These are phyloP conservation scores for Melastoma malabathricum DNA, from an alignment of 345 rosid species.

Conservation along the genomic window DNA sequence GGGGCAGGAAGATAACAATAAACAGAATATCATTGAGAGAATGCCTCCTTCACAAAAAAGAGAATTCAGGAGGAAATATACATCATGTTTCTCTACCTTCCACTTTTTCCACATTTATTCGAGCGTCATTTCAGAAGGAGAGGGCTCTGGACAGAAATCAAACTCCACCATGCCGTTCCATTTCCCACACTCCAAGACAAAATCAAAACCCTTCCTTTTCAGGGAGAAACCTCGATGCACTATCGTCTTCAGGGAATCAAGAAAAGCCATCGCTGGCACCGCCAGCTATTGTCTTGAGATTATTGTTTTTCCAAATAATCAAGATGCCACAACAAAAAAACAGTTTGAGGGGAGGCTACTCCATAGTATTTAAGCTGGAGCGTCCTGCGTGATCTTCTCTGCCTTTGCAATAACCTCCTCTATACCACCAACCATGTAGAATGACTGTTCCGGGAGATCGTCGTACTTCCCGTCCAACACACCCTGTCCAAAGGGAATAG, in stretches of 20 bases:
- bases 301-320: constrained; percentile 16
- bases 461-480: constrained; percentile 80
- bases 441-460: constrained; percentile 71
- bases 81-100: no score
- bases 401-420: constrained; percentile 82
- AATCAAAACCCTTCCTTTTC: not conserved
- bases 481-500: constrained; percentile 26
- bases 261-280: constrained; percentile 13
- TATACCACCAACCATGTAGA: constrained; percentile 83
- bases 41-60: no score
- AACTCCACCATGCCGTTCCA: constrained; percentile 6
- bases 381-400: constrained; percentile 67
- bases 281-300: constrained; percentile 16
- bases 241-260: constrained; percentile 16
- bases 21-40: no score
- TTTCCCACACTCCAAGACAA: constrained; percentile 13
- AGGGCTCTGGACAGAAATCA: constrained; percentile 3
- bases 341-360: not conserved
- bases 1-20: no score
- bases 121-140: no score
- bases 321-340: constrained; percentile 6
- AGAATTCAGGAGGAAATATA: no score
- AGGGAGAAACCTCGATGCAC: constrained; percentile 3
- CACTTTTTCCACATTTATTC: no score
- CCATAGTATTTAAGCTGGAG: constrained; percentile 21